Conservation (phyloP, 805 yeast genomes). For the Starmerella kuoi region DNA sequence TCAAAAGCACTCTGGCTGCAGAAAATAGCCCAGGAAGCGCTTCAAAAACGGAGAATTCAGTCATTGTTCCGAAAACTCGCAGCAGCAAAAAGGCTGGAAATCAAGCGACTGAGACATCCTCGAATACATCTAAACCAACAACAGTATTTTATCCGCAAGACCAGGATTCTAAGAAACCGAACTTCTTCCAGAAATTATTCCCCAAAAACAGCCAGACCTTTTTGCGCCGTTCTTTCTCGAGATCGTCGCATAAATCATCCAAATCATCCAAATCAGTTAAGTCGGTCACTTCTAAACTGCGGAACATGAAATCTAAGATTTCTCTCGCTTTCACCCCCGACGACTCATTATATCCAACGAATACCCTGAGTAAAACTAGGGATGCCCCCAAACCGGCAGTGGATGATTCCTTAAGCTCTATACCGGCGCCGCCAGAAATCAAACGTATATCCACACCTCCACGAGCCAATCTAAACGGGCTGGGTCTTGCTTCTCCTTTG, state of each 20-base stretch:
- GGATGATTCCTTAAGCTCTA: not conserved
- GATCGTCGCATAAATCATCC: conserved; percentile 7
- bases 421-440: not conserved
- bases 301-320: conserved; percentile 14
- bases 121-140: not conserved
- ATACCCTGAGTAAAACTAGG: not conserved
- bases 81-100: too few species aligned
- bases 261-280: conserved; percentile 5
- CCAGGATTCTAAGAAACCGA: conserved; percentile 4
- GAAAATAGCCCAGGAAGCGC: not conserved
- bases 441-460: conserved; percentile 4
- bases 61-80: not conserved
- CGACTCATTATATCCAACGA: conserved; percentile 16
- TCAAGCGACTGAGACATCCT: too few species aligned
- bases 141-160: conserved; percentile 4
- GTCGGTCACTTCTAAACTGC: conserved; percentile 7
- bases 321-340: conserved; percentile 13
- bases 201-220: conserved; percentile 17
- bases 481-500: not conserved
- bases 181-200: conserved; percentile 16
- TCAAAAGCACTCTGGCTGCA: not conserved
- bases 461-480: conserved; percentile 1
- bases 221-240: conserved; percentile 12
- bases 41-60: not conserved
- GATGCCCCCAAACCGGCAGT: not conserved